Base-by-base conservation (phyloP, 2,329 filamentous ascomycete species). In the Alternaria triticimaculans region DNA sequence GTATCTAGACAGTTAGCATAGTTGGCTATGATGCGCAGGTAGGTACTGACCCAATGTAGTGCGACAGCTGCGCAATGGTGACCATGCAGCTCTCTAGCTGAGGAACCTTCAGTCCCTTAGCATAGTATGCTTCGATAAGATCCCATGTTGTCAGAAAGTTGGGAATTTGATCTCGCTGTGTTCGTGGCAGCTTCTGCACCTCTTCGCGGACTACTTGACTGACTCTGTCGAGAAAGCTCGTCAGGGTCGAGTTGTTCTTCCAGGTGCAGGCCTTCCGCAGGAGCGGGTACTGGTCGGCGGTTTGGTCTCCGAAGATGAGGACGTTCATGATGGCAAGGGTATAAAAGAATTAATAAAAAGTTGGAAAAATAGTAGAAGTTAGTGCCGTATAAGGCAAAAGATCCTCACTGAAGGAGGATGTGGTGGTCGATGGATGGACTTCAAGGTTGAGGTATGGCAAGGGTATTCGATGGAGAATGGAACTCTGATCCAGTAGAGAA, bases 281-380 rank as follows among this genome's bases (percentile, higher is more conserved):
- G 68, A 90, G 88, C 69, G 82, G 82, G 75, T 90, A 87, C 71
- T 89, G 89, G 77, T 90, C 88, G 72, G 88, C 84, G 64, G 89
- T 91, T 80, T 92, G 90, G 76, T 92, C 90, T 81, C 89, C 89
- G 76, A 92, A 91, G 66, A 92, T 86, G 78, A 90, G 85, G 62
- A 83, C 75, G 73, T 85, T 84, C 76, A 82, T 82, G 67, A 59
- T 80, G 56, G 60, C 63, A 60, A 63, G 69, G 71, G 70, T 75
- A 74, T 73, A 71, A 65, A 67, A 49, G 53, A 69, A 64, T 69
- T 61, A 68, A 71, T 64, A 44, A 51, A 55, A 57, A 58, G 28
- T 46, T 65, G 44, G 25, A 64, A 60, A 21, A 37, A 18, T 57
- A 43, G 46, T 53, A 55, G 30, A 55, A 50, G 44, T 57, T 30